Evolutionary conservation across 1,284 basidiomycete genomes (phyloP).

Genomic region (Cryptococcus sp.): DNA sequence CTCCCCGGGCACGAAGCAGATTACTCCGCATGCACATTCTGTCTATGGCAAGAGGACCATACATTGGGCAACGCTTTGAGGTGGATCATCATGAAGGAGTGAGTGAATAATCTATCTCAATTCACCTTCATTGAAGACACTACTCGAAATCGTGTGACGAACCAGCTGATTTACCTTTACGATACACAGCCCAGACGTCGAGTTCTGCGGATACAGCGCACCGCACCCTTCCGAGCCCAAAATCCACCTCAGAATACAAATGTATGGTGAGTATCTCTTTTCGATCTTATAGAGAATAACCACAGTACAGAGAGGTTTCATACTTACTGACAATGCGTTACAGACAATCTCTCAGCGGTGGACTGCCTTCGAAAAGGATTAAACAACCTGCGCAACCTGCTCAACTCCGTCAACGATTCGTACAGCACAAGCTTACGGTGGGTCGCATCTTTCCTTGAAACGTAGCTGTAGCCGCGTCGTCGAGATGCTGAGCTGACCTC

Average conservation of each 20-base stretch:
- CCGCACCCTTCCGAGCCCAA: conserved; percentile 96
- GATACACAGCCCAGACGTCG: conserved; percentile 80
- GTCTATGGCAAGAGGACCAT: conserved; percentile 90
- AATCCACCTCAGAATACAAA: conserved; percentile 95
- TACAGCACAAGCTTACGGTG: conserved; percentile 64
- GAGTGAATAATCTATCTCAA: conserved; percentile 33
- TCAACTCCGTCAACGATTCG: conserved; percentile 65
- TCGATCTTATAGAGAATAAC: not conserved
- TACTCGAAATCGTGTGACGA: too few relatives aligned
- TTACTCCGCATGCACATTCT: conserved; percentile 87
- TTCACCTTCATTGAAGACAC: not conserved
- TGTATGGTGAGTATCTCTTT: conserved; percentile 79
- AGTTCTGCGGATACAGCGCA: conserved; percentile 96
- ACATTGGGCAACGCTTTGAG: conserved; percentile 91
- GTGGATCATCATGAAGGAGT: conserved; percentile 99
- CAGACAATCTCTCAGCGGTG: conserved; percentile 77
- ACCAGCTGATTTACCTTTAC: too few relatives aligned
- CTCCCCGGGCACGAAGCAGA: conserved; percentile 73
- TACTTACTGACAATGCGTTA: not conserved
- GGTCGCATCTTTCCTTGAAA: conserved; percentile 9
- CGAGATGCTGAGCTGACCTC: not conserved
- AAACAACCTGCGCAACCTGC: conserved; percentile 71
- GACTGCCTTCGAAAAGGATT: conserved; percentile 74
- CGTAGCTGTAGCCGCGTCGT: not conserved
- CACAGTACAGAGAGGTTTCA: not conserved